Evolutionary conservation across 2,329 filamentous ascomycete genomes (phyloP).

Genomic region (Aspergillus piperis): DNA sequence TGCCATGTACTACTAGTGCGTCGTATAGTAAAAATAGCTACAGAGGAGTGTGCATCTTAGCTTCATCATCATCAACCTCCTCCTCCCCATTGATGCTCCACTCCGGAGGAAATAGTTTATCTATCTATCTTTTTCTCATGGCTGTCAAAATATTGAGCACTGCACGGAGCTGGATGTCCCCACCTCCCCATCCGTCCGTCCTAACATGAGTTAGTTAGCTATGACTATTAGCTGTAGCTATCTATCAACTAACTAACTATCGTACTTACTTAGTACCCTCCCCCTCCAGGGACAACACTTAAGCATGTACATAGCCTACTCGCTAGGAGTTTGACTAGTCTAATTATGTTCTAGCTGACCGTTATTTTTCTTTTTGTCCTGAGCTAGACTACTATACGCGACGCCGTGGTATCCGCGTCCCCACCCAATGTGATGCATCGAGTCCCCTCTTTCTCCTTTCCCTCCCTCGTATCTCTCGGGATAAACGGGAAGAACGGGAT

Average conservation of each 20-base stretch:
- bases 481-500: not conserved
- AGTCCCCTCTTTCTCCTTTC: not conserved
- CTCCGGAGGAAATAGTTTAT: not conserved
- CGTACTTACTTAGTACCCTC: not conserved
- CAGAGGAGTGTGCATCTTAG: not conserved
- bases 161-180: too few relatives aligned
- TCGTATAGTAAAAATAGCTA: too few relatives aligned
- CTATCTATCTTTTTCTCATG: not conserved
- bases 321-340: not conserved
- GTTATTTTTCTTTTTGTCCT: conserved; percentile 7
- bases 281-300: not conserved
- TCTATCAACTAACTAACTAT: not conserved
- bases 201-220: too few relatives aligned
- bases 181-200: too few relatives aligned
- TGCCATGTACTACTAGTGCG: too few relatives aligned
- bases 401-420: not conserved
- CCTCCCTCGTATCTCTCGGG: not conserved
- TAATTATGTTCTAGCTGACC: conserved; percentile 10
- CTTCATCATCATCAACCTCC: not conserved
- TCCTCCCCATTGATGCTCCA: not conserved
- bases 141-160: conserved; percentile 7
- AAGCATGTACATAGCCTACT: not conserved
- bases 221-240: too few relatives aligned
- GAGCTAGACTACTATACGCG: not conserved
- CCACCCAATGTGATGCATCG: conserved; percentile 8